Evolutionary conservation across 2,329 filamentous ascomycete genomes (phyloP).

Genomic region (Alternaria arborescens): DNA sequence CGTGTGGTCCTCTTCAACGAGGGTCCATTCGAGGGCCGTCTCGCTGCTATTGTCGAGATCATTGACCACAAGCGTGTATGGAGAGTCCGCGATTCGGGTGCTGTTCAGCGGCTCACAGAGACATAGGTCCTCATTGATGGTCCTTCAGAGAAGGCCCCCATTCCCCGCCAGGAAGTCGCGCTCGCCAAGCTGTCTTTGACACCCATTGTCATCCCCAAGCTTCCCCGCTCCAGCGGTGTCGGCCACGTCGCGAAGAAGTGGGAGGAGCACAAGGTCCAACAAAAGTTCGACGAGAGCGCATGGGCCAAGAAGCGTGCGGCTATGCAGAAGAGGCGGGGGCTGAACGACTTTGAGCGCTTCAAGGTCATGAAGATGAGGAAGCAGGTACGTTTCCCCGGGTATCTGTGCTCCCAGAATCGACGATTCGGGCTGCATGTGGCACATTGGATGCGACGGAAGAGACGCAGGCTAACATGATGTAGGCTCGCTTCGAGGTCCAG

Average conservation of each 20-base stretch:
- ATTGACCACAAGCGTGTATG: slow-evolving; percentile 99
- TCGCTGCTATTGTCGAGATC: slow-evolving; percentile 97
- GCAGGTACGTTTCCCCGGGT: slow-evolving; percentile 71
- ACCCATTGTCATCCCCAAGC: slow-evolving; percentile 83
- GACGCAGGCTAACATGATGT: slow-evolving; percentile 31
- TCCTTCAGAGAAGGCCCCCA: slow-evolving; percentile 79
- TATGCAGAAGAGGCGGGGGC: slow-evolving; percentile 83
- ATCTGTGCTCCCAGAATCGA: not conserved
- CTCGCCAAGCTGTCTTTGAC: slow-evolving; percentile 89
- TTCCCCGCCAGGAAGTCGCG: slow-evolving; percentile 85
- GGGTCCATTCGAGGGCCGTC: slow-evolving; percentile 82
- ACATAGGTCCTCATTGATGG: slow-evolving; percentile 92
- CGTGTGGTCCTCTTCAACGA: slow-evolving; percentile 91
- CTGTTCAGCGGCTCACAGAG: slow-evolving; percentile 41
- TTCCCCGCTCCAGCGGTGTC: slow-evolving; percentile 85
- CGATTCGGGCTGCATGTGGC: not conserved
- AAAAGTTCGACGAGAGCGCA: slow-evolving; percentile 89
- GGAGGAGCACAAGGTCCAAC: slow-evolving; percentile 90
- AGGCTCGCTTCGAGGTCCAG: slow-evolving; percentile 92
- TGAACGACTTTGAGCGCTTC: slow-evolving; percentile 99
- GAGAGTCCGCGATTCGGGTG: slow-evolving; percentile 49
- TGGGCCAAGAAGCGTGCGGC: slow-evolving; percentile 94
- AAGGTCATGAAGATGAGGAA: slow-evolving; percentile 99
- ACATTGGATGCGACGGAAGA: slow-evolving; percentile 2
- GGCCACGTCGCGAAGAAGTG: slow-evolving; percentile 85